Evolutionary conservation across 2,329 filamentous ascomycete species (phyloP), one percentile per base, ranked within the genome.

Genomic region (Didymella sp.): DNA sequence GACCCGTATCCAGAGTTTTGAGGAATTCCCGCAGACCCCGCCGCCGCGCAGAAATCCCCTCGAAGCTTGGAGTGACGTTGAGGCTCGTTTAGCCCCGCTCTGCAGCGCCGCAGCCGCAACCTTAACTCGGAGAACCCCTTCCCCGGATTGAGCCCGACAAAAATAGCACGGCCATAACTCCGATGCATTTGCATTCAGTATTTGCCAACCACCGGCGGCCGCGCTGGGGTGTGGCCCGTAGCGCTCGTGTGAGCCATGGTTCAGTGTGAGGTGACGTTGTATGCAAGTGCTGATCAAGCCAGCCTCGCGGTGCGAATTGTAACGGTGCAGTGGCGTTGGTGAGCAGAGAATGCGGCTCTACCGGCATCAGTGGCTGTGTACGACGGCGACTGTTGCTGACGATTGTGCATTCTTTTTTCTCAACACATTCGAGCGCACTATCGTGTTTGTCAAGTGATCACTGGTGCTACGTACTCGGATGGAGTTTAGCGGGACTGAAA

Each of bases 251-350:
- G 44, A 37, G 17, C 35, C 38, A 43, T 28, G 42, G 54, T 51
- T 47, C 35, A 6, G 30, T 51, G 43, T 38, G 19, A 41, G 42
- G 42, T 38, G 21, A 35, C 35, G 31, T 51, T 37, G n/a, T 21
- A 31, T 33, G 33, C 31, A 33, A 30, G 22, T 22, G 46, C 33
- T 35, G 11, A 19, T 31, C 37, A 17, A 33, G 27, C 37, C 15
- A 37, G 19, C 25, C 24, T 28, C 12, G 41, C n/a, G 7, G 40
- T 8, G 45, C 17, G 24, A 21, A 42, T 21, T 56, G 53, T 22
- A 56, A 56, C 53, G 15, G 42, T 47, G 41, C 35, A 42, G 53
- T 51, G 53, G 53, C 53, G 47, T 43, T 19, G 3, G 28, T 28
- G 25, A 47, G 35, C 41, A 27, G 31, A 31, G 22, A 47, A 24